Evolutionary conservation across 2,329 filamentous ascomycete species (phyloP).

Genomic region (Escovopsis sp.): DNA sequence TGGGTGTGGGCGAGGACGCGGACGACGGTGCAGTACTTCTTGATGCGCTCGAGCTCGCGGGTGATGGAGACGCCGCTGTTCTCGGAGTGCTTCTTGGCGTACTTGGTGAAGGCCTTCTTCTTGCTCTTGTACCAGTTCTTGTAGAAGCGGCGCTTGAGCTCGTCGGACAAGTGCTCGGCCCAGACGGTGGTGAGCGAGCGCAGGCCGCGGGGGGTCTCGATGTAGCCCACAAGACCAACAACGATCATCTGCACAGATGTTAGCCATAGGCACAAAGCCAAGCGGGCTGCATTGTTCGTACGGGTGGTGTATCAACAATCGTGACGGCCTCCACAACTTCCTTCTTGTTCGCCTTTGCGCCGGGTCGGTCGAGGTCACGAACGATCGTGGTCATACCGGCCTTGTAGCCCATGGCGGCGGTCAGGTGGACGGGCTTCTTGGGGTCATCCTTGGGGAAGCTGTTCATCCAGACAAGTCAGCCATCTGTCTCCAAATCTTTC

Average conservation of each 20-base stretch:
- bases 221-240: slow-evolving; percentile 99
- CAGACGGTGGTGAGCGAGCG: slow-evolving; percentile 98
- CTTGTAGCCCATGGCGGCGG: slow-evolving; percentile 98
- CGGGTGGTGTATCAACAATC: slow-evolving; percentile 86
- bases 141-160: slow-evolving; percentile 99
- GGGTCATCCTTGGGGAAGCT: slow-evolving; percentile 99
- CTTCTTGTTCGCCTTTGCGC: slow-evolving; percentile 99
- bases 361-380: slow-evolving; percentile 95
- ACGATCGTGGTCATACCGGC: slow-evolving; percentile 99
- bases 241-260: slow-evolving; percentile 84
- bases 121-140: slow-evolving; percentile 99
- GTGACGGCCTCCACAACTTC: slow-evolving; percentile 81
- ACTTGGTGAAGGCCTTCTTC: slow-evolving; percentile 99
- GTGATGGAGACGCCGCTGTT: slow-evolving; percentile 78
- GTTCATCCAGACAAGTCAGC: slow-evolving; percentile 17
- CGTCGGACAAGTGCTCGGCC: slow-evolving; percentile 98
- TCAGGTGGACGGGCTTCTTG: slow-evolving; percentile 99
- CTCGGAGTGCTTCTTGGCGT: slow-evolving; percentile 99
- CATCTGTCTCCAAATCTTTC: not conserved
- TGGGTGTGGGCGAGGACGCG: slow-evolving; percentile 98
- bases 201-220: slow-evolving; percentile 98
- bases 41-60: slow-evolving; percentile 98
- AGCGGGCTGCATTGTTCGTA: slow-evolving; percentile 78
- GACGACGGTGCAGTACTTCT: slow-evolving; percentile 99
- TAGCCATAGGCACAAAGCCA: slow-evolving; percentile 60